Evolutionary conservation across 2,329 filamentous ascomycete genomes (phyloP), one percentile per base, ranked within the genome.

Genomic region (Trichophyton benhamiae): DNA sequence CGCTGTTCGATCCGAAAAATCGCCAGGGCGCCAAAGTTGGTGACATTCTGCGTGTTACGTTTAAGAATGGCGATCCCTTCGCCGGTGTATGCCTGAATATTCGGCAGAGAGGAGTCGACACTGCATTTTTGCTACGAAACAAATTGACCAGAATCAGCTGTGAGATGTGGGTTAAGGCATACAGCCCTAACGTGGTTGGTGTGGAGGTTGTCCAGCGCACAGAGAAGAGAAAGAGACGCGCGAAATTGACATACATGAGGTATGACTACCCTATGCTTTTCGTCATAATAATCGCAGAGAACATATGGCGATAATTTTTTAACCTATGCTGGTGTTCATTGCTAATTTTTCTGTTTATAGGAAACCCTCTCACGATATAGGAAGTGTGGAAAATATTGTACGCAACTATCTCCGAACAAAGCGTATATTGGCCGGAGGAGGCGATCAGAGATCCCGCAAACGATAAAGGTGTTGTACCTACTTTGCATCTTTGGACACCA

Each of bases 111-210:
- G 91, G 91, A 63, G 83, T 94, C 63, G 92, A 97, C 77, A 95
- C 90, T 1, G 88, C 88, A 3, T 87, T 99, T 61, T 78, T 96
- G 63, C 80, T 99, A 63, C 83, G 94, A 61, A 92, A 92, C 68
- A 86, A 95, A 72, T 78, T 99, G 68, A 91, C 89, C 67, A 84
- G 88, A 68, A 84, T 95, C 5, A 89, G 89, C 63, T 89, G 96
- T 63, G 94, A 99, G 82, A 94, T 96, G 89, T 96, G 90, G 86
- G 91, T 88, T 76, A 99, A 99, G 80, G 81, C 97, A 63, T 97
- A 94, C 79, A 89, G 85, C 71, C 92, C 92, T 63, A 87, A 89
- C 71, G 87, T 97, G 36, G 85, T 88, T 72, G 89, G 89, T 65
- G 90, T 99, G 70, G 92, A 99, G 77, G 87, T 99, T 68, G 88